Percentiles rank a stretch among this genome's conserved stretches.
Evolutionary conservation across 2,329 filamentous ascomycete species (phyloP).

Genomic region (Aureobasidium mangrovei): DNA sequence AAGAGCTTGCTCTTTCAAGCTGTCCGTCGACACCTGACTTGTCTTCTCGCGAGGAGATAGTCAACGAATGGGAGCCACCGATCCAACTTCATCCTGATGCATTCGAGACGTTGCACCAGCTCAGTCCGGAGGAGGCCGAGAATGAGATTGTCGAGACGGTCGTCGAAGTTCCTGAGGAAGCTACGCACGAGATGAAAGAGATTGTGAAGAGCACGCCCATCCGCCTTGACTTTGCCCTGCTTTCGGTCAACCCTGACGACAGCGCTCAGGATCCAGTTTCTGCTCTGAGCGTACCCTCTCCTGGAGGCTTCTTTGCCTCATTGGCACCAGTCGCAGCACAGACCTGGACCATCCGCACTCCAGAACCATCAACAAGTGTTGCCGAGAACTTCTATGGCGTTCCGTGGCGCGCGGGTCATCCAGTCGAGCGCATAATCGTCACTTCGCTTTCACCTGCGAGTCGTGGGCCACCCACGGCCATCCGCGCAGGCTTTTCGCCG

Average conservation of each 20-base stretch:
- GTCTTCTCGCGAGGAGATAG: slow-evolving; percentile 42
- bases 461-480: slow-evolving; percentile 59
- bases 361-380: slow-evolving; percentile 74
- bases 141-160: slow-evolving; percentile 26
- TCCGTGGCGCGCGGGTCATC: slow-evolving; percentile 51
- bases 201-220: slow-evolving; percentile 37
- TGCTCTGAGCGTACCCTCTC: slow-evolving; percentile 79
- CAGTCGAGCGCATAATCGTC: slow-evolving; percentile 51
- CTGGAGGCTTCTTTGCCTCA: slow-evolving; percentile 83
- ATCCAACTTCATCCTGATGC: slow-evolving; percentile 65
- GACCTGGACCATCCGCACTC: slow-evolving; percentile 62
- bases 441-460: slow-evolving; percentile 36
- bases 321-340: slow-evolving; percentile 65
- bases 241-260: slow-evolving; percentile 16
- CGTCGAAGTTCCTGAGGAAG: slow-evolving; percentile 41
- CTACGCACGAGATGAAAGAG: slow-evolving; percentile 49
- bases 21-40: slow-evolving; percentile 77
- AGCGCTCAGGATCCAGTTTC: slow-evolving; percentile 59
- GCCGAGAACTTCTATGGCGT: slow-evolving; percentile 85
- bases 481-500: slow-evolving; percentile 40
- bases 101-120: slow-evolving; percentile 68
- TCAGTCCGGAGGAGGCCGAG: slow-evolving; percentile 44
- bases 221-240: slow-evolving; percentile 7
- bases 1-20: slow-evolving; percentile 75
- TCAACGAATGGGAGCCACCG: slow-evolving; percentile 54